Evolutionary conservation across 371 early-diverging fungal genomes (phyloP).

Genomic region (Rozella allomycis): DNA sequence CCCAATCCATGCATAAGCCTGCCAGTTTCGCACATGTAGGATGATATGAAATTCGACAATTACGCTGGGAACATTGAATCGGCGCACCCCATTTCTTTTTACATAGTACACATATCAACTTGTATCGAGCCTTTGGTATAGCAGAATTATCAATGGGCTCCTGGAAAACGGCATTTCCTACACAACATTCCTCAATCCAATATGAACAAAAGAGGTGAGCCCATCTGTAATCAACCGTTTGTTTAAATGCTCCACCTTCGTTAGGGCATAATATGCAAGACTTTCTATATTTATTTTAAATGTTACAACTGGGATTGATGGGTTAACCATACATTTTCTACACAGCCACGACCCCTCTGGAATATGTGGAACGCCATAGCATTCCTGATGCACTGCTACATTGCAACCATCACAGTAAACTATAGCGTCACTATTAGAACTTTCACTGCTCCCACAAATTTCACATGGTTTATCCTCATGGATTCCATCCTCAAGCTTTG

Average conservation of each 20-base stretch:
- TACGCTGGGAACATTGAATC: conserved; percentile 75
- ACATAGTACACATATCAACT: conserved; percentile 49
- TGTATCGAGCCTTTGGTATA: conserved; percentile 74
- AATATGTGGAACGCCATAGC: conserved; percentile 97
- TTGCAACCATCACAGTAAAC: conserved; percentile 99
- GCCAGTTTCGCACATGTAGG: conserved; percentile 78
- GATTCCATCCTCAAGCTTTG: conserved; percentile 7
- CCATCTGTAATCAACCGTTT: conserved; percentile 77
- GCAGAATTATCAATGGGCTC: conserved; percentile 87
- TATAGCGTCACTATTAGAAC: conserved; percentile 90
- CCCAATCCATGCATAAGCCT: conserved; percentile 69
- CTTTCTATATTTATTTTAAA: conserved; percentile 6
- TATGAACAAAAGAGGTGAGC: conserved; percentile 85
- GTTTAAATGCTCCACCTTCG: conserved; percentile 89
- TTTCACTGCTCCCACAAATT: conserved; percentile 86
- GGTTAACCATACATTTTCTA: conserved; percentile 82
- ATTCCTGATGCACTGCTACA: conserved; percentile 95
- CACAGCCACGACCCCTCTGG: conserved; percentile 98
- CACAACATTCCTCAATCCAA: conserved; percentile 84
- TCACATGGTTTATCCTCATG: conserved; percentile 72
- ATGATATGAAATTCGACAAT: conserved; percentile 80
- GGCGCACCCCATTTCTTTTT: conserved; percentile 62
- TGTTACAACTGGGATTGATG: conserved; percentile 52
- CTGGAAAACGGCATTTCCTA: conserved; percentile 80
- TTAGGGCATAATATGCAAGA: conserved; percentile 82